Base-by-base conservation (phyloP, 1,139 yeast species). In the Nakaseomyces delphensis region DNA sequence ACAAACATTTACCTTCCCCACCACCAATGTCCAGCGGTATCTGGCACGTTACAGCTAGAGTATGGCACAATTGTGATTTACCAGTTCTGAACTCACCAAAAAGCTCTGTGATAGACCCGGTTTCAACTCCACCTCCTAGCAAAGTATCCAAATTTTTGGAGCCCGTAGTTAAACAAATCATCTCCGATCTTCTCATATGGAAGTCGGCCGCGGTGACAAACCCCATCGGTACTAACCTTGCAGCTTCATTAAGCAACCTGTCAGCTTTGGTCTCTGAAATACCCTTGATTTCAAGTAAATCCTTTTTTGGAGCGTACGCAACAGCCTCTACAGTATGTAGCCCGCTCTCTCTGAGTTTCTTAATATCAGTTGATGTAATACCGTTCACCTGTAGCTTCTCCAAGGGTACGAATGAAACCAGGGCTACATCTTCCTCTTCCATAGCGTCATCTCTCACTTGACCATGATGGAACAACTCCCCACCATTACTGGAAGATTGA, bases 51-150 rank as follows among this genome's bases (percentile, higher is more conserved):
- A 93, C 96, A 0, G 97, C 96, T 48, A 93, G 70, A 1, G 98
- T 93, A 61, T 93, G 98, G 64, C 98, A 93, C 42, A 91, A 68
- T 67, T 91, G 99, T 4, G 96, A 86, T 63, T 91, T 91, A 40
- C 99, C 99, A 1, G 98, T 91, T 66, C 98, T 78, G 63, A 89
- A 93, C 65, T 91, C 98, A 35, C 99, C 99, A 68, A 86, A 91
- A 8, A 89, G 77, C 64, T 91, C 99, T 0, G 99, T 91, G 52
- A 93, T 83, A 1, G 95, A 83, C 1, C 99, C 99, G 0, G 99
- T 91, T 64, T 91, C 99, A 42, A 91, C 75, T 24, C 99, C 99
- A 40, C 99, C 99, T 9, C 96, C 97, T 27, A 93, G 69, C 43
- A 93, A 70, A 1, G 96, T 87, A 61, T 91, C 98, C 44, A 91